Evolutionary conservation across 2,329 filamentous ascomycete species (phyloP), one percentile per base, ranked within the genome.

Genomic region (Fusarium udum): DNA sequence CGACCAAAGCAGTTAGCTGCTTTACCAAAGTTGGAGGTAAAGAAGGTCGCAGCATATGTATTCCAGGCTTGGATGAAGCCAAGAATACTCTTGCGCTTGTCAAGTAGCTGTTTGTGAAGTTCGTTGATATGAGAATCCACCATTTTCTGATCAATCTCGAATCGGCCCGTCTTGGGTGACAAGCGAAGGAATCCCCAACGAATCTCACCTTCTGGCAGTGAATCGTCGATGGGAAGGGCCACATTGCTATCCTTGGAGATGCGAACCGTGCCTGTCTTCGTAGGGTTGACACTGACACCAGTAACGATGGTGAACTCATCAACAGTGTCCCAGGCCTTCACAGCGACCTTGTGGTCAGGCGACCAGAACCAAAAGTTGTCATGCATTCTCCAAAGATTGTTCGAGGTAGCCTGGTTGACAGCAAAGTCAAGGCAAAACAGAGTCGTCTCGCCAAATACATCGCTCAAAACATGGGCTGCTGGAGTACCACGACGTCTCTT

Each of bases 341-440:
- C 83, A n/a, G 87, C 88, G 6, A 82, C 83, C 7, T 82, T 71
- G 53, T 90, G 86, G 11, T 88, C 83, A 14, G 87, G 86, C 72
- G 84, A 75, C 90, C 90, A 92, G 77, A 92, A 90, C 90, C 90
- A 92, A 58, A 92, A 84, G 71, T 92, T 90, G 70, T 92, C 91
- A 58, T 91, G 87, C 42, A 92, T 83, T 18, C 91, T 87, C 78
- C 90, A 90, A 16, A 92, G 79, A n/a, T 85, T 82, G 4, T 82
- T 81, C 0, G 80, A 75, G 0, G 90, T 89, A 4, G 82, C 80
- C 66, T 88, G 86, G 64, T 92, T 92, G 62, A 92, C 85, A 1
- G 90, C 85, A 75, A 89, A 90, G 75, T 92, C 91, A 73, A 92
- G 86, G 67, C 88, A 90, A 75, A 92, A 92, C 0, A 93, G 80